These are phyloP conservation scores for Miamiensis avidus DNA, from an alignment of 169 alveolate species.

Conservation along the genomic window DNA sequence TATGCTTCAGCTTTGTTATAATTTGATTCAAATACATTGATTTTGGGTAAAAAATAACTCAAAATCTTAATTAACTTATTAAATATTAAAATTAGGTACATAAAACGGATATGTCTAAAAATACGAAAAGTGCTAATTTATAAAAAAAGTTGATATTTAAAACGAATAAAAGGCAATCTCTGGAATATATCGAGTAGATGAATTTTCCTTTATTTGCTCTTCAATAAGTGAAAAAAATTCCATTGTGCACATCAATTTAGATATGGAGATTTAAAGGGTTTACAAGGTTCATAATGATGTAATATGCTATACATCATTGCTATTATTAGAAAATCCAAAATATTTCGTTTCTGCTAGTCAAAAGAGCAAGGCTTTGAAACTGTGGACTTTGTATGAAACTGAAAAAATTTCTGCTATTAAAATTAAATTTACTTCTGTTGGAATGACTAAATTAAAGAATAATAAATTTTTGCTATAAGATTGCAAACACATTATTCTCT, in stretches of 20 bases:
- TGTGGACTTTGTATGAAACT: not conserved
- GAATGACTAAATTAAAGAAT: not conserved
- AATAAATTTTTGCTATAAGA: not conserved
- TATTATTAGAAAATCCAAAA: not conserved
- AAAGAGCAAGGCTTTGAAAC: not conserved
- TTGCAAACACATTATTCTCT: too few species aligned
- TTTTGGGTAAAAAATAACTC: not conserved
- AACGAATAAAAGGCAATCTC: not conserved
- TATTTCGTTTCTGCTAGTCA: not conserved
- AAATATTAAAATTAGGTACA: not conserved
- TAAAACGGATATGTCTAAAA: not conserved
- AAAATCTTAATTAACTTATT: too few species aligned
- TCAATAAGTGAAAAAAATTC: not conserved
- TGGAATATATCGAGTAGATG: not conserved
- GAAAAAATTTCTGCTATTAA: not conserved
- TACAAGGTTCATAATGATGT: not conserved
- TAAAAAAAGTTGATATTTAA: not conserved
- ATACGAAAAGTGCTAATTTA: not conserved
- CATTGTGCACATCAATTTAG: not conserved
- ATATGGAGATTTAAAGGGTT: not conserved
- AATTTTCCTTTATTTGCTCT: not conserved
- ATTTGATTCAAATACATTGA: not conserved
- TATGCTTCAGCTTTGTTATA: not conserved
- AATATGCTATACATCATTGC: not conserved
- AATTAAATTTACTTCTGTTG: not conserved